Base-by-base conservation (phyloP, 73 alveolate genomes). In the Paramecium pentaurelia region DNA sequence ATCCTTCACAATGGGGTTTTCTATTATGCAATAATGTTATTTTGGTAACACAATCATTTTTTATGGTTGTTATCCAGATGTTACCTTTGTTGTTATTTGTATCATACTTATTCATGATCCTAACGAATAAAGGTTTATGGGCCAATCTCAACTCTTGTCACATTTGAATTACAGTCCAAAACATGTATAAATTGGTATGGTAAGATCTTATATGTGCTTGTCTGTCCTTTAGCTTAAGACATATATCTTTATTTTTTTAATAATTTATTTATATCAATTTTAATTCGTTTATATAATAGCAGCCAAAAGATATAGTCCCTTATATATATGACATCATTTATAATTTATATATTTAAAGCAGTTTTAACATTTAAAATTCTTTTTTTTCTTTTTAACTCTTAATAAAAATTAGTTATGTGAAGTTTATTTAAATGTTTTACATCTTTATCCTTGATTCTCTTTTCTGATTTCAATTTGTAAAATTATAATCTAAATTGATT, bases 151-250 rank as follows among this genome's bases (percentile, higher is more conserved):
- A 92, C 86, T 58, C 92, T 86, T 0, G 95, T 92, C 12, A 96
- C 95, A 92, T 96, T 96, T 3, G 97, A 47, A 83, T 93, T 96
- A 20, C 97, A 94, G 77, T 96, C 99, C 49, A 95, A 95, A 38
- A 96, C 97, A 89, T 96, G 99, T 88, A 96, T 96, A 97, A 88
- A 96, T 60, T 92, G 86, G 70, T 88, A 96, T 1, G 99, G 99
- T 49, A 95, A 93, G 44, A 96, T 95, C 36, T 80, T 80, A 27
- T 45, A 80, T 32, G 87, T 73, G 28, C 84, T 64, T 34, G 47
- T 34, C 27, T 64, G 28, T 64, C 84, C 84, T 28, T 34, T 64
- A 2, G 47, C 28, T 64, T 64, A 64, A 6, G 54, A 30, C 84
- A 64, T 64, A 64, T 64, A 64, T 64, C 84, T 64, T 64, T 64